Evolutionary conservation across 441 rosid species (phyloP).

Genomic region (Corymbia calophylla): DNA sequence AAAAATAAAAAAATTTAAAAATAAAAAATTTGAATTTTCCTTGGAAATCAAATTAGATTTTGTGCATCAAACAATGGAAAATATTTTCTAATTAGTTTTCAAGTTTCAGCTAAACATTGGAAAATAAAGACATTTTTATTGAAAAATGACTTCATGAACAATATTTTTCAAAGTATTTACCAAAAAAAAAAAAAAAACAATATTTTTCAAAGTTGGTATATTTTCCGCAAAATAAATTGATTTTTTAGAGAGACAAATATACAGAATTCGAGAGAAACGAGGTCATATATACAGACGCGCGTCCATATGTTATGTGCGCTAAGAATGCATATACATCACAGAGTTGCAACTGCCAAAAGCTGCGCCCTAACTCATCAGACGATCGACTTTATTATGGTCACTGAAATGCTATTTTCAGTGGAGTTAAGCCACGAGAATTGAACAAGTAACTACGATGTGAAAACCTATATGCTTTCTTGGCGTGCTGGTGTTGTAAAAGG

Average conservation of each 20-base stretch:
- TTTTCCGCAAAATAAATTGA: not conserved
- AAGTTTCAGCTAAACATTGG: too few relatives aligned
- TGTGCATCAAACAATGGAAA: rapidly evolving
- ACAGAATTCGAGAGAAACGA: not conserved
- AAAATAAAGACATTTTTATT: too few relatives aligned
- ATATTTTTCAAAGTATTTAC: too few relatives aligned
- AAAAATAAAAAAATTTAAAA: too few relatives aligned
- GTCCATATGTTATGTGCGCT: not conserved
- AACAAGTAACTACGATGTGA: not conserved
- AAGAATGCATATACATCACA: not conserved
- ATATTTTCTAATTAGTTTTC: not conserved
- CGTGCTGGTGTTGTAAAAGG: not conserved
- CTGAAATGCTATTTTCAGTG: not conserved
- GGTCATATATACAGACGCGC: not conserved
- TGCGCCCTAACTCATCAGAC: not conserved
- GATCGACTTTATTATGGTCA: not conserved
- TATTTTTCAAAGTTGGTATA: too few relatives aligned
- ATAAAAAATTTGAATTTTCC: not conserved
- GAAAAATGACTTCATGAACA: not conserved
- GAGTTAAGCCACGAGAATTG: not conserved
- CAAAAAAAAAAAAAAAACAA: too few relatives aligned
- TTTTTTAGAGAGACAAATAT: not conserved
- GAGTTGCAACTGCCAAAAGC: not conserved
- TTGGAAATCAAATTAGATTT: not conserved
- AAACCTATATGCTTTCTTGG: not conserved